phyloP scores from a whole-genome alignment of 106 monocot species.

The Gastrodia elata region DNA sequence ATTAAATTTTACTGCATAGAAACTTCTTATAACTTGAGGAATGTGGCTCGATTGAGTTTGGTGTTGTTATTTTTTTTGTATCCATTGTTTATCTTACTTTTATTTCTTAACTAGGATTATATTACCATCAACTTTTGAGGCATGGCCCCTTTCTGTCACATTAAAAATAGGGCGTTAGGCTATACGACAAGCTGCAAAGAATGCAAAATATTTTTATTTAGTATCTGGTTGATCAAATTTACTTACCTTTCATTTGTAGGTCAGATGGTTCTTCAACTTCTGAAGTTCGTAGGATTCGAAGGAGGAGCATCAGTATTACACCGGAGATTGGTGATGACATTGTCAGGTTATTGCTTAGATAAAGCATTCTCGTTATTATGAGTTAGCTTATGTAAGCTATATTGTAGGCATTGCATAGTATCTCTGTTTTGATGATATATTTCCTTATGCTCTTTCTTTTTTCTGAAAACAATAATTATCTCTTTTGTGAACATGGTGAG shows the following conservation, averaged over 20 bases:
- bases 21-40: background rate
- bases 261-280: conserved; percentile 82
- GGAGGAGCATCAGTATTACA: conserved; percentile 89
- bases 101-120: background rate
- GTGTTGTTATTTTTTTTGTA: background rate
- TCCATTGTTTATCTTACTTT: background rate
- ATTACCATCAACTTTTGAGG: background rate
- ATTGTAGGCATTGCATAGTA: background rate
- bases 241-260: conserved; percentile 30
- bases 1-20: background rate
- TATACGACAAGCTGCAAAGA: background rate
- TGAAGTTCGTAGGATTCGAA: conserved; percentile 49
- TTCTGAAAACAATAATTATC: background rate
- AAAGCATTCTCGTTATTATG: background rate
- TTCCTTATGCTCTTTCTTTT: background rate
- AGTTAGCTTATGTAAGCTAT: background rate
- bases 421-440: background rate
- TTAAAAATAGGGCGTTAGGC: background rate
- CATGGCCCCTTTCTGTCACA: background rate
- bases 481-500: background rate
- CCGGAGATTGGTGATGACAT: conserved; percentile 98
- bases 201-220: background rate
- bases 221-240: conserved; percentile 2
- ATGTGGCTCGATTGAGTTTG: background rate
- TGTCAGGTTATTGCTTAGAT: conserved; percentile 53